Conservation (phyloP, 2,329 filamentous ascomycete genomes). For the Ophiostoma pallidulum region DNA sequence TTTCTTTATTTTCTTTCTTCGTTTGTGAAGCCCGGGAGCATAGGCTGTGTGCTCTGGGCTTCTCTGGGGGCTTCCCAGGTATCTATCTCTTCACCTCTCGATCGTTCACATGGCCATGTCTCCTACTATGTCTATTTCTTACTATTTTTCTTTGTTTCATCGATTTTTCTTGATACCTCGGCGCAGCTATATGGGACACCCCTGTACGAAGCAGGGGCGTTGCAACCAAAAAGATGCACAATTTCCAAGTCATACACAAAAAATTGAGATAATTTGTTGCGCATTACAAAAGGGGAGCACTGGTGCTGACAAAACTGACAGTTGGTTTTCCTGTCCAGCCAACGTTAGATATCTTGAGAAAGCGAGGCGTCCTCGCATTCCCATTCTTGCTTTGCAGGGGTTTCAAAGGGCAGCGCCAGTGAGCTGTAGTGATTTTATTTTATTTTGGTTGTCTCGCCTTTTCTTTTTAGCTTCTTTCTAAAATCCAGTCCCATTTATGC, state of each 20-base stretch:
- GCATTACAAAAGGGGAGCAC: not conserved
- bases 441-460: no score
- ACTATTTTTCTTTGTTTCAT: no score
- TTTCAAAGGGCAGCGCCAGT: no score
- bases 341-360: not conserved
- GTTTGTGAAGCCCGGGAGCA: not conserved
- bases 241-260: no score
- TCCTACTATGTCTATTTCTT: not conserved
- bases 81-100: not conserved
- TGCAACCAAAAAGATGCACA: not conserved
- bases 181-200: not conserved
- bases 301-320: no score
- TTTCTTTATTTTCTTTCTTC: not conserved
- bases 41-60: not conserved
- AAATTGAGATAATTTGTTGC: not conserved
- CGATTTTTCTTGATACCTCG: conserved; percentile 2
- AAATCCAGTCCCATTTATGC: no score
- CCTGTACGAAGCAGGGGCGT: not conserved
- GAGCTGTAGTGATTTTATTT: no score
- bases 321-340: not conserved
- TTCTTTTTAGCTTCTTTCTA: no score
- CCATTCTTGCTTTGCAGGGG: no score
- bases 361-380: no score
- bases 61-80: not conserved
- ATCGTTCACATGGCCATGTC: not conserved